phyloP scores from a whole-genome alignment of 805 yeast species.

The Pichia nanzhaoensis region DNA sequence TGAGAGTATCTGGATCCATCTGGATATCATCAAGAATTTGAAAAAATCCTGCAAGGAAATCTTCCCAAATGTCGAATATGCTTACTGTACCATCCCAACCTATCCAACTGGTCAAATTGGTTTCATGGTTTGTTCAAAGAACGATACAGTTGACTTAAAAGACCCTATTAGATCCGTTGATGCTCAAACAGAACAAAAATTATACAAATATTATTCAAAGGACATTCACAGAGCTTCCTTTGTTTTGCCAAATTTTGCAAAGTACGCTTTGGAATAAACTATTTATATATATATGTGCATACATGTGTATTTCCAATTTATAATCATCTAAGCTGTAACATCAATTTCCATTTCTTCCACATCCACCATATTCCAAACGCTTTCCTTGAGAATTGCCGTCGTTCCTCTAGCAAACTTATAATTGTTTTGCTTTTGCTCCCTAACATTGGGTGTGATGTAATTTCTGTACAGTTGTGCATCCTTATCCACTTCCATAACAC shows the following conservation, averaged over 20 bases:
- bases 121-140: conserved; percentile 93
- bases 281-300: no score
- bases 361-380: conserved; percentile 57
- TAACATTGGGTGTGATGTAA: conserved; percentile 83
- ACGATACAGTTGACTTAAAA: conserved; percentile 53
- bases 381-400: conserved; percentile 74
- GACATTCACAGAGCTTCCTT: conserved; percentile 84
- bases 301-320: neutral
- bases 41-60: conserved; percentile 75
- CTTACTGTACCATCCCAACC: conserved; percentile 90
- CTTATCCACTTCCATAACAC: conserved; percentile 92
- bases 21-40: conserved; percentile 74
- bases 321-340: conserved; percentile 26
- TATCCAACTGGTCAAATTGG: conserved; percentile 97
- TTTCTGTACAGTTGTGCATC: conserved; percentile 83
- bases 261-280: conserved; percentile 25
- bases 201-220: conserved; percentile 77
- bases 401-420: conserved; percentile 90
- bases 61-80: conserved; percentile 88
- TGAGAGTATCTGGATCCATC: conserved; percentile 89
- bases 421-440: conserved; percentile 73
- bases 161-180: conserved; percentile 63
- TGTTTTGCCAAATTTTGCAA: conserved; percentile 90
- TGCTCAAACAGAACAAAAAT: conserved; percentile 52
- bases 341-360: conserved; percentile 53